phyloP scores from a whole-genome alignment of 805 yeast species.

The Cyberlindnera americana region DNA sequence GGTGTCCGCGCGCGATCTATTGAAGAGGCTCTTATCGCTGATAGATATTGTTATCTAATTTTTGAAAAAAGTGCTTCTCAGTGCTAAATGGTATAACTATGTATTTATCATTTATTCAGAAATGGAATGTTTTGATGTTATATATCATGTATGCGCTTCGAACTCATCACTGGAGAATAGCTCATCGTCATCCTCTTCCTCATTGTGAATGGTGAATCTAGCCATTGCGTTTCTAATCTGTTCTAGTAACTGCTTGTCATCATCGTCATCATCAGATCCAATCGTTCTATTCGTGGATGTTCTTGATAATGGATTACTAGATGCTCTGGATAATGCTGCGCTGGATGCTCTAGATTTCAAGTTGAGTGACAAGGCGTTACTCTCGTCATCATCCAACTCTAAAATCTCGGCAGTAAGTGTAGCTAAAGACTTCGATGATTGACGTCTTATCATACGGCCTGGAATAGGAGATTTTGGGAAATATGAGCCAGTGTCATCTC shows the following conservation, averaged over 20 bases:
- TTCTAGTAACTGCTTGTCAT: slow-evolving; percentile 33
- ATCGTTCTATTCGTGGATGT: slow-evolving; percentile 10
- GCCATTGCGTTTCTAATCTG: slow-evolving; percentile 43
- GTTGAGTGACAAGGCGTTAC: slow-evolving; percentile 26
- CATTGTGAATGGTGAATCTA: slow-evolving; percentile 21
- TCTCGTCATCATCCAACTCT: slow-evolving; percentile 65
- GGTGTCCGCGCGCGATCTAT: too few relatives aligned
- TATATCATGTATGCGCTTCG: slow-evolving; percentile 40
- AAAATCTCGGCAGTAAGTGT: slow-evolving; percentile 64
- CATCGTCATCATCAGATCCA: slow-evolving; percentile 19
- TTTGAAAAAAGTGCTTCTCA: too few relatives aligned
- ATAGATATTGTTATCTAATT: too few relatives aligned
- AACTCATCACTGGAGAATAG: slow-evolving; percentile 53
- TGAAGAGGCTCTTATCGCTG: too few relatives aligned
- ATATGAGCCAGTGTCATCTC: slow-evolving; percentile 15
- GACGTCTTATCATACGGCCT: slow-evolving; percentile 57
- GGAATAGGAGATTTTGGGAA: slow-evolving; percentile 42
- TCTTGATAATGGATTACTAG: slow-evolving; percentile 18
- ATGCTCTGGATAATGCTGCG: slow-evolving; percentile 19
- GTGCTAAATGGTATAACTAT: too few relatives aligned
- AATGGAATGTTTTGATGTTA: too few relatives aligned
- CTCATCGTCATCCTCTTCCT: slow-evolving; percentile 32
- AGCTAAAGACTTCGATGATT: slow-evolving; percentile 69
- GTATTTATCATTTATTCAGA: too few relatives aligned
- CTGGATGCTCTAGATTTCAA: slow-evolving; percentile 21